Evolutionary conservation across 176 grass and related monocot species (phyloP), one percentile per base, ranked within the genome.

Genomic region (Cenchrus purpureus): DNA sequence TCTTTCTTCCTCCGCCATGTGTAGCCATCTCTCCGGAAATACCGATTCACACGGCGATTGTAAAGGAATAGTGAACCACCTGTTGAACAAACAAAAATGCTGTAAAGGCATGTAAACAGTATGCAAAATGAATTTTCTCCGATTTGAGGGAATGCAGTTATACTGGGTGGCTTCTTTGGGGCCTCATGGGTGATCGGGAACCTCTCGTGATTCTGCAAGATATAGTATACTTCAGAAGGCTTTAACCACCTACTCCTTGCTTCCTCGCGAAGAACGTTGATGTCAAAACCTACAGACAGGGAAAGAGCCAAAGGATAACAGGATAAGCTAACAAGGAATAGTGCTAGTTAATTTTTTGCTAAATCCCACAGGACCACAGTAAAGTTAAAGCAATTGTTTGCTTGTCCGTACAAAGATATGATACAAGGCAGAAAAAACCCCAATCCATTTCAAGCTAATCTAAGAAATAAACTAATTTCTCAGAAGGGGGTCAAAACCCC

Each of bases 41-140:
- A 96, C n/a, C 97, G 79, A 77, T 94, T 94, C 76, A 98, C 88
- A 17, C 90, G 91, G 11, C 97, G 89, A 78, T 98, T 98, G 65
- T 94, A 98, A 65, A 98, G 91, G 88, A 98, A 98, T 60, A 98
- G 76, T 50, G 97, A 92, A 81, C 97, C 97, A 91, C 97, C 97
- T 98, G 74, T 65, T 73, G 43, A 78, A 78, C 45, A 79, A 72
- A 46, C 43, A 66, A 73, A 52, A 52, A 50, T 42, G 43, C 19
- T 79, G 34, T 57, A 64, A 85, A 87, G 46, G 48, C 56, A 74
- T 25, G 75, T 25, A 52, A 7, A 10, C 12, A 54, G 75, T 31
- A 86, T 68, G 57, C 9, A 50, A 55, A 44, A 63, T 8, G 19
- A 82, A 74, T 62, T 22, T 45, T 73, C 81, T 74, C 43, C 52